Conservation (phyloP, 2,329 filamentous ascomycete genomes). For the Colletotrichum cereale region DNA sequence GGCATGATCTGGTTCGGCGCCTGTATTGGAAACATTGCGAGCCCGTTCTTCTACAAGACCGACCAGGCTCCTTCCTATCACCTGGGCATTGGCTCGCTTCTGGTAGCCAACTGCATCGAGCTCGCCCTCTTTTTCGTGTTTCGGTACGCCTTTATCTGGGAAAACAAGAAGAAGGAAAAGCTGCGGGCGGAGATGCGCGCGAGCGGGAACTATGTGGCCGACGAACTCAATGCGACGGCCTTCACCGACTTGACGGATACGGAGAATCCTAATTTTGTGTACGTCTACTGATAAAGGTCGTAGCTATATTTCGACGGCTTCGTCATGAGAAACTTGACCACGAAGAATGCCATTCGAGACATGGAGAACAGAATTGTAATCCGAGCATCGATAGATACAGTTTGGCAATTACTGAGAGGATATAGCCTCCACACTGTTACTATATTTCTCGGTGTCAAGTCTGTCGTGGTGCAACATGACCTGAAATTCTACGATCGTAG, state of each 20-base stretch:
- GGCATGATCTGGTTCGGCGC: conserved; percentile 71
- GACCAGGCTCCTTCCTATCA: conserved; percentile 60
- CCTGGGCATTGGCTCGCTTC: conserved; percentile 56
- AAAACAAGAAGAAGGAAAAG: conserved; percentile 55
- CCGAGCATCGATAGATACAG: too few species aligned
- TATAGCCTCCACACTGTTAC: too few species aligned
- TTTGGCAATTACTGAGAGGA: too few species aligned
- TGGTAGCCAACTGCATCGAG: conserved; percentile 56
- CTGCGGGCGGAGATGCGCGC: conserved; percentile 48
- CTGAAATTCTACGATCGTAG: too few species aligned
- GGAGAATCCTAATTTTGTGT: conserved; percentile 57
- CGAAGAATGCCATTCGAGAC: too few species aligned
- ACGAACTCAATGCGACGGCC: conserved; percentile 53
- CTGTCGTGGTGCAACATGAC: too few species aligned
- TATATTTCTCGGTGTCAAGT: too few species aligned
- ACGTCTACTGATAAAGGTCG: conserved; percentile 49
- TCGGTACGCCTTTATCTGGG: conserved; percentile 53
- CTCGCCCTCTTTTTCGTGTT: conserved; percentile 54
- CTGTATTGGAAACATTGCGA: conserved; percentile 71
- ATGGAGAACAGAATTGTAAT: too few species aligned
- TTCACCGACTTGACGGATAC: conserved; percentile 58
- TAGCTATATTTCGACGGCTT: background rate
- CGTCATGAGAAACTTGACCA: too few species aligned
- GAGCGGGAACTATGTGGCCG: conserved; percentile 43
- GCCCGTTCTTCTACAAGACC: conserved; percentile 72